Percentiles rank a stretch among this genome's conserved stretches.
phyloP scores from a whole-genome alignment of 495 filamentous ascomycete genomes.

The Xylaria bambusicola region DNA sequence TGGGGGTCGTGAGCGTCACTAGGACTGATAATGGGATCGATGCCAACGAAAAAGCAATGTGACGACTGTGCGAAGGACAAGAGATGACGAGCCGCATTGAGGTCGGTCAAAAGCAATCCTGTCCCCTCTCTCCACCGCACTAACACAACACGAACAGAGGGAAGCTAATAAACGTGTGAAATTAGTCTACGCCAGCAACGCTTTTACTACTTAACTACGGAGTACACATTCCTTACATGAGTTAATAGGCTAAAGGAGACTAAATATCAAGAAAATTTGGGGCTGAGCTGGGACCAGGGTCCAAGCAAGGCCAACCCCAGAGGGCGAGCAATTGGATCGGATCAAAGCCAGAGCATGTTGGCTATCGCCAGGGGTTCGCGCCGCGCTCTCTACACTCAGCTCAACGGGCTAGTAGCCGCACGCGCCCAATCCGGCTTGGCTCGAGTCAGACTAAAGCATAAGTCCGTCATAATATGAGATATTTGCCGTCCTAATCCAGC shows the following conservation, averaged over 20 bases:
- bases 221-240: too few relatives aligned
- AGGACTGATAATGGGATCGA: background rate
- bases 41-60: conserved; percentile 3
- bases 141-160: background rate
- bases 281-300: conserved; percentile 11
- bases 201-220: too few relatives aligned
- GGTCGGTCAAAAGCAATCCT: background rate
- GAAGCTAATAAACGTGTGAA: background rate
- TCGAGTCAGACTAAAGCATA: too few relatives aligned
- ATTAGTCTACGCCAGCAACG: background rate
- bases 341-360: background rate
- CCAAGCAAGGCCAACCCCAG: background rate
- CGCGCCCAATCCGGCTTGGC: conserved; percentile 1
- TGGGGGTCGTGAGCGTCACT: background rate
- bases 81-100: background rate
- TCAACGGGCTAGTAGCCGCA: conserved; percentile 6
- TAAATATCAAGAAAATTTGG: too few relatives aligned
- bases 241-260: too few relatives aligned
- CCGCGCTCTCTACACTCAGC: too few relatives aligned
- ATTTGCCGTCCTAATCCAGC: conserved; percentile 3
- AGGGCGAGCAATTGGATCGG: conserved; percentile 1
- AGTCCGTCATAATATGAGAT: conserved; percentile 2
- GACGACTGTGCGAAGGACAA: background rate
- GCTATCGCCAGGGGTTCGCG: background rate
- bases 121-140: background rate